phyloP scores from a whole-genome alignment of 2,329 filamentous ascomycete species.

The Lachnellula arida region DNA sequence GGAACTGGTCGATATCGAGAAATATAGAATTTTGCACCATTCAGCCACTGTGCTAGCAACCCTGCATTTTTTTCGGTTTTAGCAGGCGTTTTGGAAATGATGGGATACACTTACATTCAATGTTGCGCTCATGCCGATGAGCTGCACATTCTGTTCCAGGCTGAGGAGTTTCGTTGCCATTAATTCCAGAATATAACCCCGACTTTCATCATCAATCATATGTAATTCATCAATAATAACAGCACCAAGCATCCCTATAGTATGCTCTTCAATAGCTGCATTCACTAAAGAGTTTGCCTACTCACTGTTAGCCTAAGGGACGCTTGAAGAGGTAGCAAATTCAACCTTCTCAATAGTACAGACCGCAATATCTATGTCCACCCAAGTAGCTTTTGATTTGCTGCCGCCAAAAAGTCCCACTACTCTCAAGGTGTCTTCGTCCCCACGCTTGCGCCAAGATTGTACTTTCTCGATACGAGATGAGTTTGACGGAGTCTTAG shows the following conservation, averaged over 20 bases:
- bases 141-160: conserved; percentile 57
- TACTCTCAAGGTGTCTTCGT: conserved; percentile 58
- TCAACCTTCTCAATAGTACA: conserved; percentile 73
- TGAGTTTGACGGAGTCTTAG: conserved; percentile 25
- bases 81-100: not conserved
- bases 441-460: conserved; percentile 50
- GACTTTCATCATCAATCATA: conserved; percentile 72
- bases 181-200: conserved; percentile 73
- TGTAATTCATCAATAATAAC: conserved; percentile 77
- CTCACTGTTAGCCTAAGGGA: not conserved
- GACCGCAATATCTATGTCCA: conserved; percentile 71
- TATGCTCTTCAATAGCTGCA: conserved; percentile 65
- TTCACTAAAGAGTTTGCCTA: conserved; percentile 73
- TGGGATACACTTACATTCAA: conserved; percentile 49
- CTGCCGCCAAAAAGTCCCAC: conserved; percentile 73
- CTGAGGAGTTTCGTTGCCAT: conserved; percentile 70
- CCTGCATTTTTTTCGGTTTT: conserved; percentile 55
- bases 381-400: conserved; percentile 61
- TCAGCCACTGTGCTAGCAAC: conserved; percentile 63
- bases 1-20: conserved; percentile 72
- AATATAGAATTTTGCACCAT: conserved; percentile 62
- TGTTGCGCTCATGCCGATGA: conserved; percentile 73
- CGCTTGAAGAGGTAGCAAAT: not conserved
- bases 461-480: conserved; percentile 24
- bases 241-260: conserved; percentile 55